Conservation (phyloP, 208 protist species). For the Trypanosoma avium region DNA sequence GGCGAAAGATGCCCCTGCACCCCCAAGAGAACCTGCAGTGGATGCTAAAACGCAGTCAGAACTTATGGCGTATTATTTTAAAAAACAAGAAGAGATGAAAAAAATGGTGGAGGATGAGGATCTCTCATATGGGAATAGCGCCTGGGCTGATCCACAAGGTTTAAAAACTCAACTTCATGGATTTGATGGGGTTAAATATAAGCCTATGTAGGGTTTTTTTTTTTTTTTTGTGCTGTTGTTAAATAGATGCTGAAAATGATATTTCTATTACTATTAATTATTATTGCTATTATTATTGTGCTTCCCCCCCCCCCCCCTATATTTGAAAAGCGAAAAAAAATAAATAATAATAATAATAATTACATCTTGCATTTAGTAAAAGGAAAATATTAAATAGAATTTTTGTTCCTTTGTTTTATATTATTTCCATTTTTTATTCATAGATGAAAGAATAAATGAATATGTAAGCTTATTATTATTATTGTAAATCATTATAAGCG, state of each 20-base stretch:
- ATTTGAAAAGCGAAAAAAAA: no score
- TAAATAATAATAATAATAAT: no score
- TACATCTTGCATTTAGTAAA: no score
- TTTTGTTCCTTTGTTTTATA: neutral
- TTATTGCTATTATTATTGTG: neutral
- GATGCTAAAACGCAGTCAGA: conserved; percentile 83
- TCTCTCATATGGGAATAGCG: conserved; percentile 84
- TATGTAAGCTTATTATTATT: conserved; percentile 8
- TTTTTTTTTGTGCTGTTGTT: neutral
- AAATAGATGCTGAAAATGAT: neutral
- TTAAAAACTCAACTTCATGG: conserved; percentile 88
- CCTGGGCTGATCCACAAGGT: conserved; percentile 88
- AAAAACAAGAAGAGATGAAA: conserved; percentile 94
- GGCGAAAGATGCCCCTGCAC: conserved; percentile 60
- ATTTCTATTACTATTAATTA: conserved; percentile 1
- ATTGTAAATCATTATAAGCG: no score
- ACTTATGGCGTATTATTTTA: conserved; percentile 91
- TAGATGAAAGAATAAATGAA: neutral
- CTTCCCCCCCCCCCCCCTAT: no score
- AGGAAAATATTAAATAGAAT: no score
- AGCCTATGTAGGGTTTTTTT: conserved; percentile 11
- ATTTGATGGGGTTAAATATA: conserved; percentile 72
- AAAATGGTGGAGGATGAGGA: conserved; percentile 92
- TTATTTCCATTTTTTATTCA: neutral
- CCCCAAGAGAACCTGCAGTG: conserved; percentile 81